phyloP scores from a whole-genome alignment of 495 filamentous ascomycete species.

The Chaetomidium leptoderma region DNA sequence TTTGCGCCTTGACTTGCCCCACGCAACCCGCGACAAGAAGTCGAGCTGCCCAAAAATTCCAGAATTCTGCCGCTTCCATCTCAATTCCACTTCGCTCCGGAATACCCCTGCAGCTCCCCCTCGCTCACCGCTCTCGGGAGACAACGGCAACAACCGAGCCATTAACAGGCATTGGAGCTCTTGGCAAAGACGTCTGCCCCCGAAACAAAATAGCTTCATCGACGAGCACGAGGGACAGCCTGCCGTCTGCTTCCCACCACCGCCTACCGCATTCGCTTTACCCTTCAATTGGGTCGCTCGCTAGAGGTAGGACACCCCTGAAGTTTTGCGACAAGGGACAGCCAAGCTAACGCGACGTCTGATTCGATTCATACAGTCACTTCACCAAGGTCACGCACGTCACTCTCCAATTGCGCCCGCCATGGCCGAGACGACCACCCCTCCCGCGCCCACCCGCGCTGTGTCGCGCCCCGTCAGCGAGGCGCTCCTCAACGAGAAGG shows the following conservation, averaged over 20 bases:
- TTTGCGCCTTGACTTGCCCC: constrained; percentile 7
- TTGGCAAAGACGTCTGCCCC: constrained; percentile 17
- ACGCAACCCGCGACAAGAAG: neutral
- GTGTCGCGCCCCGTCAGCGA: constrained; percentile 78
- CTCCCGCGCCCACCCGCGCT: constrained; percentile 37
- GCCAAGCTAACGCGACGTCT: neutral
- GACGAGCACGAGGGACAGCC: constrained; percentile 9
- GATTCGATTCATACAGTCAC: neutral
- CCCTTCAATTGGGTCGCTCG: constrained; percentile 15
- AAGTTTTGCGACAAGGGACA: neutral
- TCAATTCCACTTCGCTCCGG: neutral
- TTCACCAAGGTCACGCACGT: neutral
- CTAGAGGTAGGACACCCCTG: neutral
- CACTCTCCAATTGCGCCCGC: constrained; percentile 16
- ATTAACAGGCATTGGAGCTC: constrained; percentile 22
- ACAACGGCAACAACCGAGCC: constrained; percentile 23
- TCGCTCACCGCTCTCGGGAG: constrained; percentile 39
- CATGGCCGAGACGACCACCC: constrained; percentile 42
- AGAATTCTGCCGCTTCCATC: constrained; percentile 37
- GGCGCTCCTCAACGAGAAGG: constrained; percentile 93
- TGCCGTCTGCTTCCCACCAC: constrained; percentile 3
- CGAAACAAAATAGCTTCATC: constrained; percentile 21
- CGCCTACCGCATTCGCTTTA: neutral
- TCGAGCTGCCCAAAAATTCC: constrained; percentile 28
- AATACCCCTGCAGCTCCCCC: constrained; percentile 2